A percentile compares a stretch with the other conserved stretches of the same genome.
Conservation (phyloP, 352 stramenopile genomes). For the Globisporangium nodosum region DNA sequence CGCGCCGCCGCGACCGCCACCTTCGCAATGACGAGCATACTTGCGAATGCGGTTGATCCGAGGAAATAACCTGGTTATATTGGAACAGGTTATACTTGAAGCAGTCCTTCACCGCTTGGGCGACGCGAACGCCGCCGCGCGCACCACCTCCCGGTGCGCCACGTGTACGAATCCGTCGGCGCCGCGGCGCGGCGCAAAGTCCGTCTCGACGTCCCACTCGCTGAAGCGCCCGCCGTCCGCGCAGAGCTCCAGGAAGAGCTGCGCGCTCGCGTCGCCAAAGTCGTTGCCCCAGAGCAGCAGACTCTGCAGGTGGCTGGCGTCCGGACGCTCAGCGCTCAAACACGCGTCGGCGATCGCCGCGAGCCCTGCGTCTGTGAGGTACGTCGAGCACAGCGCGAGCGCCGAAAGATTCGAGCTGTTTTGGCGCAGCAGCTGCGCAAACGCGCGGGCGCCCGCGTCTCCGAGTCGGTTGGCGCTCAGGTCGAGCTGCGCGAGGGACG, state of each 20-base stretch:
- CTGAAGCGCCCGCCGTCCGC: conserved; percentile 23
- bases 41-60: too few relatives aligned
- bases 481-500: conserved; percentile 45
- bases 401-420: conserved; percentile 35
- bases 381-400: conserved; percentile 51
- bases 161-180: conserved; percentile 35
- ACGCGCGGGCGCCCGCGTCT: conserved; percentile 42
- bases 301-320: conserved; percentile 23
- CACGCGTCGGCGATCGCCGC: conserved; percentile 33
- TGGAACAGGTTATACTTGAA: not conserved
- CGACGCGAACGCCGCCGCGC: conserved; percentile 32
- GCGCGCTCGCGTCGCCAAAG: conserved; percentile 35
- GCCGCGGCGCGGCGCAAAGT: conserved; percentile 36
- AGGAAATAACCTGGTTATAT: not conserved
- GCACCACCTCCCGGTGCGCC: conserved; percentile 35
- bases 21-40: too few relatives aligned
- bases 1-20: too few relatives aligned
- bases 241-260: conserved; percentile 37
- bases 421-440: conserved; percentile 43
- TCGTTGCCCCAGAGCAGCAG: conserved; percentile 70
- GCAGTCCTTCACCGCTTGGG: conserved; percentile 29
- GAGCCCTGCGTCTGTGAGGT: conserved; percentile 49
- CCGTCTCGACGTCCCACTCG: conserved; percentile 41
- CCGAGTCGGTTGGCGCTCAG: conserved; percentile 63
- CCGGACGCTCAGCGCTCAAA: conserved; percentile 22